Conservation (phyloP, 495 filamentous ascomycete species). For the Neurospora tetraspora region DNA sequence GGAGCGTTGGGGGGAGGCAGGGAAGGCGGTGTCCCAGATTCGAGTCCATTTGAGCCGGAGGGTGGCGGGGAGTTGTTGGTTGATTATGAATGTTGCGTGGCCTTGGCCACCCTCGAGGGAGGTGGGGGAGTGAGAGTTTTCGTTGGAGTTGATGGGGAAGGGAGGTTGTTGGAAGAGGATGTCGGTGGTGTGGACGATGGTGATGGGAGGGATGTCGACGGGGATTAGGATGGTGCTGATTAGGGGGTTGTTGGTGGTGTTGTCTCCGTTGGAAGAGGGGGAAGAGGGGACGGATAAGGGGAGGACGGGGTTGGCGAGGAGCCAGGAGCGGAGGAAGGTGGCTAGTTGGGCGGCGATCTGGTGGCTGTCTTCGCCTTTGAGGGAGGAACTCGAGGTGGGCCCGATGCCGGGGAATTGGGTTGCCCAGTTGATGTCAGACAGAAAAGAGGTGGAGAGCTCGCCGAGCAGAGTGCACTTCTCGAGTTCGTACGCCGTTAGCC, state of each 20-base stretch:
- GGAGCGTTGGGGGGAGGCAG: conserved; percentile 22
- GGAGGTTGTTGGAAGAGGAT: conserved; percentile 43
- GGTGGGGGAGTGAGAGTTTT: conserved; percentile 8
- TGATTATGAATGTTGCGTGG: conserved; percentile 42
- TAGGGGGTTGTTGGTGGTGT: conserved; percentile 4
- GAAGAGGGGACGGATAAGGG: conserved; percentile 9
- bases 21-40: conserved; percentile 52
- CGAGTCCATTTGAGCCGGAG: conserved; percentile 68
- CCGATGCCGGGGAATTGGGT: conserved; percentile 36
- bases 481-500: conserved; percentile 49
- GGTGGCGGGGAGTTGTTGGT: conserved; percentile 61
- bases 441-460: conserved; percentile 34
- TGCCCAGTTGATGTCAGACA: conserved; percentile 27
- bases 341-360: conserved; percentile 19
- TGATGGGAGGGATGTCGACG: conserved; percentile 78
- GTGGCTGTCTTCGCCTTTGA: conserved; percentile 2
- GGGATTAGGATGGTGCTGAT: conserved; percentile 51
- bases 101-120: conserved; percentile 10
- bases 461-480: conserved; percentile 45
- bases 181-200: conserved; percentile 75
- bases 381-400: conserved; percentile 6
- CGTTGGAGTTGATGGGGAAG: conserved; percentile 13
- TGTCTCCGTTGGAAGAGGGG: neutral
- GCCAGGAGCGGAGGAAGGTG: conserved; percentile 30
- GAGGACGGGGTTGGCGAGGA: conserved; percentile 24